Base-by-base conservation (phyloP, 352 stramenopile species). In the Phytophthora foliorum region DNA sequence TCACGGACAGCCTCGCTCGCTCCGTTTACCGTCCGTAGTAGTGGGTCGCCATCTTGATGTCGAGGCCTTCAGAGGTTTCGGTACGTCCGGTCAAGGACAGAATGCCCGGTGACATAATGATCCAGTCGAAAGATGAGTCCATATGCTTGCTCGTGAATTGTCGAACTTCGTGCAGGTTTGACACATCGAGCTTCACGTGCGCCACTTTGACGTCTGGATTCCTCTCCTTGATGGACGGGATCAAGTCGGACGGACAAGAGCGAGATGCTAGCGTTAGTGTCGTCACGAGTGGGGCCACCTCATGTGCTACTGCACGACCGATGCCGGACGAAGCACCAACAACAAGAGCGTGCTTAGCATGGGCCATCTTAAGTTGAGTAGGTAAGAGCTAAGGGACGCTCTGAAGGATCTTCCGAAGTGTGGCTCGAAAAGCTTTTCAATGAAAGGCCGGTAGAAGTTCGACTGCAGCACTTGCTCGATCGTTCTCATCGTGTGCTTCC, bases 31-130 rank as follows among this genome's bases (percentile, higher is more conserved):
- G 21, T 27, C 57, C 65, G 24, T 72, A 72, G 42, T 58, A 72
- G 39, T 72, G 64, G 1, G 44, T 73, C 11, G 62, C 36, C 54
- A 65, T 71, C 55, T 66, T 66, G 4, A 71, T 19, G 19, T 71
- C 63, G 21, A 66, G 63, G 8, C 63, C 55, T 48, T 66, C 63
- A 1, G 54, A 29, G n/a, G 44, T 59, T 39, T 65, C 53, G 8
- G 45, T 71, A 19, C 55, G 55, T 10, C 52, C 52, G 10, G 56
- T 71, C 5, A 71, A 11, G 2, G 63, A 60, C 21, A 71, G 7
- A 1, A 65, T 65, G 5, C 50, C 57, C 13, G 58, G 44, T 22
- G 49, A 63, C 39, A 73, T 46, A 10, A 72, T 25, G 41, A 73
- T 52, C 50, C 50, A 65, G 59, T 74, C 53, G 46, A 69, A 63